Evolutionary conservation across 768 basidiomycete genomes (phyloP).

Genomic region (Lentinula raphanica): DNA sequence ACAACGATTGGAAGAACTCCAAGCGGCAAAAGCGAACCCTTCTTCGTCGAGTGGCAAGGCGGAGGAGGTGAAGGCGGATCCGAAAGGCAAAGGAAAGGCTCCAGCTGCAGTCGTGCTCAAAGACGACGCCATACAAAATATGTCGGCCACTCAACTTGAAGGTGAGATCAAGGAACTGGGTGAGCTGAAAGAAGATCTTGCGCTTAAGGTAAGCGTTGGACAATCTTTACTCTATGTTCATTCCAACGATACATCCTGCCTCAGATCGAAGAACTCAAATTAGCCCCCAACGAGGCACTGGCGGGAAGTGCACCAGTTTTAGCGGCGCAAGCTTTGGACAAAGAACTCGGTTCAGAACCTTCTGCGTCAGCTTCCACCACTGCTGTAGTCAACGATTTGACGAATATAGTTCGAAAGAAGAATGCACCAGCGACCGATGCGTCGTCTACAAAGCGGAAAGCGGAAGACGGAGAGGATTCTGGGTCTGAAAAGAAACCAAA

Average conservation of each 20-base stretch:
- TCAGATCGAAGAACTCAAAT: slow-evolving; percentile 88
- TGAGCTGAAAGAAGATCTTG: slow-evolving; percentile 74
- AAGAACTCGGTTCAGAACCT: slow-evolving; percentile 51
- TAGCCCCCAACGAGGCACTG: slow-evolving; percentile 58
- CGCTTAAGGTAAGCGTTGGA: slow-evolving; percentile 57
- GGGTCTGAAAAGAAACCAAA: slow-evolving; percentile 62
- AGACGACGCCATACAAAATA: slow-evolving; percentile 54
- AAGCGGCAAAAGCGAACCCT: slow-evolving; percentile 30
- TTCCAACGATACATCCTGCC: background rate
- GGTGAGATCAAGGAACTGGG: slow-evolving; percentile 75
- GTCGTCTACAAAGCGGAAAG: slow-evolving; percentile 58
- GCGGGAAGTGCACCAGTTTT: slow-evolving; percentile 60
- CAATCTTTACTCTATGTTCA: background rate
- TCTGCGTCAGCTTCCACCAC: slow-evolving; percentile 28
- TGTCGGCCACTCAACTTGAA: slow-evolving; percentile 72
- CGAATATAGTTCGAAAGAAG: slow-evolving; percentile 84
- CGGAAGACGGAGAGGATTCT: slow-evolving; percentile 50
- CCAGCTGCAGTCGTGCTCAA: slow-evolving; percentile 33
- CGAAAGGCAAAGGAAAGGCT: slow-evolving; percentile 72
- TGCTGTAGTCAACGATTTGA: slow-evolving; percentile 72
- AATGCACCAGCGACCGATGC: slow-evolving; percentile 40
- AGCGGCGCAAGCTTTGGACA: slow-evolving; percentile 66
- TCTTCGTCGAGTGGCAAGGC: slow-evolving; percentile 8
- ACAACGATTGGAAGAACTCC: slow-evolving; percentile 58
- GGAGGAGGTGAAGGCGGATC: slow-evolving; percentile 30